These are phyloP conservation scores for Colletotrichum lini DNA, from an alignment of 2,329 filamentous ascomycete species.

Conservation along the genomic window DNA sequence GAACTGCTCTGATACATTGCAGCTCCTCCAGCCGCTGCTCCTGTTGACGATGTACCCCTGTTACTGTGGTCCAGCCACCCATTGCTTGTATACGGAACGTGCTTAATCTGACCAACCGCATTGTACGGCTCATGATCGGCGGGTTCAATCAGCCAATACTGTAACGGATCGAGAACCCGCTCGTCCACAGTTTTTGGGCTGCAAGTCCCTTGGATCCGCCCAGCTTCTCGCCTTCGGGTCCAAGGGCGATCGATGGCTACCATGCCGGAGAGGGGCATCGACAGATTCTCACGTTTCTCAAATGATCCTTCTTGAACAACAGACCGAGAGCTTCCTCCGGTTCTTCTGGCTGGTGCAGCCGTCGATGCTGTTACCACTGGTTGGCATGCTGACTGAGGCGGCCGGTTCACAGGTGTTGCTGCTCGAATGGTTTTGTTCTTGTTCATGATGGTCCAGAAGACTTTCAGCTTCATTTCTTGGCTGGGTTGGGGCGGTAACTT, in stretches of 20 bases:
- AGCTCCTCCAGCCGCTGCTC: background rate
- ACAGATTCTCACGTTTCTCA: background rate
- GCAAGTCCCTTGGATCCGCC: background rate
- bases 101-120: background rate
- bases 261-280: background rate
- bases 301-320: background rate
- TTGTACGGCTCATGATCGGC: constrained; percentile 5
- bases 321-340: background rate
- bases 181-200: background rate
- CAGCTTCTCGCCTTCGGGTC: background rate
- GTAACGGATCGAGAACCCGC: background rate
- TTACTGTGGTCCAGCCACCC: background rate
- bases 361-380: background rate
- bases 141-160: background rate
- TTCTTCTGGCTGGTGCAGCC: background rate
- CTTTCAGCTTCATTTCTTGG: background rate
- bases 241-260: constrained; percentile 4
- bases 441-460: background rate
- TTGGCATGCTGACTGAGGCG: background rate
- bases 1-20: background rate
- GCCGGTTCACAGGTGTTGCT: background rate
- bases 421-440: background rate
- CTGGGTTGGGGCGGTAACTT: background rate
- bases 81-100: background rate
- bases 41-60: background rate